Evolutionary conservation across 2,329 filamentous ascomycete species (phyloP).

Genomic region (Tolypocladium amazonense): DNA sequence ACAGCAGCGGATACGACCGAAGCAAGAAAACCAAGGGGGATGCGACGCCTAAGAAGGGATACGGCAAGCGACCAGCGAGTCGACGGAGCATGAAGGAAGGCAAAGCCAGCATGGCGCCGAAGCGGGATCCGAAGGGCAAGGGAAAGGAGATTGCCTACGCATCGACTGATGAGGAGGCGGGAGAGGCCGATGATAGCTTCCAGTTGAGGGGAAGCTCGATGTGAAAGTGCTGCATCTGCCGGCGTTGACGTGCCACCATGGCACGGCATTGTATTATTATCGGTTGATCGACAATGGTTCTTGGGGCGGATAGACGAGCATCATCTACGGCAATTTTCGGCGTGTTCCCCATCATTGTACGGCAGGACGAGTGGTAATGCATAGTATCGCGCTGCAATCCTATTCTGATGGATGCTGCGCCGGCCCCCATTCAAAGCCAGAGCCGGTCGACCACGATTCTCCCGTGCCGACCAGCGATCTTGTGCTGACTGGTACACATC

Average conservation of each 20-base stretch:
- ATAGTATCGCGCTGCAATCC: neutral
- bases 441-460: neutral
- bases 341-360: neutral
- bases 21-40: slow-evolving; percentile 15
- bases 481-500: neutral
- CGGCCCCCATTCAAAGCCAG: neutral
- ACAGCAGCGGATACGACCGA: slow-evolving; percentile 22
- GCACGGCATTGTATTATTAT: neutral
- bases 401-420: neutral
- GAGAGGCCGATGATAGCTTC: slow-evolving; percentile 16
- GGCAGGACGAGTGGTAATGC: neutral
- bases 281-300: neutral
- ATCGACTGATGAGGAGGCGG: slow-evolving; percentile 23
- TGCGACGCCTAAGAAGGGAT: slow-evolving; percentile 14
- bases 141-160: slow-evolving; percentile 33
- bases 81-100: slow-evolving; percentile 31
- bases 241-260: neutral
- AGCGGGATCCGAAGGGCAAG: slow-evolving; percentile 30
- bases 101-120: slow-evolving; percentile 14
- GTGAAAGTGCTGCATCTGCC: slow-evolving; percentile 11
- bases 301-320: neutral
- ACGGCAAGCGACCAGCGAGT: slow-evolving; percentile 23
- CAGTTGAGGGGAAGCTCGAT: slow-evolving; percentile 31
- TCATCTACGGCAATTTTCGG: neutral
- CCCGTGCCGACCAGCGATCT: neutral